These are phyloP conservation scores for Phytophthora megakarya DNA, from an alignment of 352 stramenopile species.

Conservation along the genomic window DNA sequence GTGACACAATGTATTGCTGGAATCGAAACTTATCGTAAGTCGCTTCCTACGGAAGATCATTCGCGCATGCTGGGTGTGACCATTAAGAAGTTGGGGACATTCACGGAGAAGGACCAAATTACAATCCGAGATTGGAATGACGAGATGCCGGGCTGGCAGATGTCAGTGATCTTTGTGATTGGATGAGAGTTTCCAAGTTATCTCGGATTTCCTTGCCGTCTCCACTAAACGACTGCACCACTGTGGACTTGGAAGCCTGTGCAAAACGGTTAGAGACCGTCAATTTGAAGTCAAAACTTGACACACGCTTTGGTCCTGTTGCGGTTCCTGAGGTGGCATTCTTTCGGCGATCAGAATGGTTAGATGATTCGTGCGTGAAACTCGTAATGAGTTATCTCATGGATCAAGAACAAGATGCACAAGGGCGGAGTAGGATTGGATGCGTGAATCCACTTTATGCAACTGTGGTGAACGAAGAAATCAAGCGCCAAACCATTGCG, in stretches of 20 bases:
- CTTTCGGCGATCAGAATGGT: slow-evolving; percentile 9
- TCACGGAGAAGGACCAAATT: no score
- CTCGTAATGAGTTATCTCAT: not conserved
- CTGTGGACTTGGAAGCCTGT: slow-evolving; percentile 2
- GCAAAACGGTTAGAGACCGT: slow-evolving; percentile 1
- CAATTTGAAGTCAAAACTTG: not conserved
- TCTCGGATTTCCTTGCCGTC: no score
- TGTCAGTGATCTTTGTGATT: no score
- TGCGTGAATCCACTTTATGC: slow-evolving; percentile 8
- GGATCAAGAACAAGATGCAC: not conserved
- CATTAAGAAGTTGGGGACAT: no score
- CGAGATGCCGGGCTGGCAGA: no score
- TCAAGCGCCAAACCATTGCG: not conserved
- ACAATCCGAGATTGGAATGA: no score
- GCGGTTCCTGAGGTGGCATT: not conserved
- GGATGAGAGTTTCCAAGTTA: no score
- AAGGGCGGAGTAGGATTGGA: not conserved
- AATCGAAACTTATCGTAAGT: no score
- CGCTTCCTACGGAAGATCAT: no score
- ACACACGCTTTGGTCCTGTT: not conserved
- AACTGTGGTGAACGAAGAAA: not conserved
- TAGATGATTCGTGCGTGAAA: slow-evolving; percentile 12
- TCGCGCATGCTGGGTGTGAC: no score
- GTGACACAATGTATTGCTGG: no score
- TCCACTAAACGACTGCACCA: slow-evolving; percentile 12